These are phyloP conservation scores for Huntiella moniliformis DNA, from an alignment of 2,329 filamentous ascomycete genomes.

Conservation along the genomic window DNA sequence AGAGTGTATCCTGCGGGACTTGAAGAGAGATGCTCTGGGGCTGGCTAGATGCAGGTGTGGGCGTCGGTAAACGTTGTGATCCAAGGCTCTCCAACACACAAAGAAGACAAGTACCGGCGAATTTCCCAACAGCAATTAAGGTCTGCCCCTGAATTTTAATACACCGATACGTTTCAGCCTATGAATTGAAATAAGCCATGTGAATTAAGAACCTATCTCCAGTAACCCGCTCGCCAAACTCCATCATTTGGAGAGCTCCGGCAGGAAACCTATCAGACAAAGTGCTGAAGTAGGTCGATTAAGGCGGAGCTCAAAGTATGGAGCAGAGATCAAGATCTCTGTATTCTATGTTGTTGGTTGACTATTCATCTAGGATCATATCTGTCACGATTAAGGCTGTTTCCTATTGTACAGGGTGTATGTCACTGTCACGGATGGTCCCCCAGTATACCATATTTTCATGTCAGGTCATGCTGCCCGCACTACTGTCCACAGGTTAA, in stretches of 20 bases:
- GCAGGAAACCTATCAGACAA: conserved; percentile 31
- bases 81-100: conserved; percentile 32
- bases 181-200: conserved; percentile 71
- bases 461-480: too few species aligned
- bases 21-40: neutral
- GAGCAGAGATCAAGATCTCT: too few species aligned
- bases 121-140: conserved; percentile 34
- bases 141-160: conserved; percentile 24
- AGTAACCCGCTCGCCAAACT: conserved; percentile 42
- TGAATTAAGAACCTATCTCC: conserved; percentile 36
- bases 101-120: conserved; percentile 60
- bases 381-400: too few species aligned
- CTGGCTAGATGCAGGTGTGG: conserved; percentile 42
- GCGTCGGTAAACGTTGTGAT: conserved; percentile 57
- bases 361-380: too few species aligned
- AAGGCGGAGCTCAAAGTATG: too few species aligned
- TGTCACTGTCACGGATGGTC: too few species aligned
- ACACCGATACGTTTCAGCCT: conserved; percentile 42
- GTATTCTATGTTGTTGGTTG: too few species aligned
- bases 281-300: too few species aligned
- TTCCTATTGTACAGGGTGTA: too few species aligned
- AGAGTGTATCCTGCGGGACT: conserved; percentile 15
- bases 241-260: conserved; percentile 61
- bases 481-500: too few species aligned
- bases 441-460: too few species aligned